Evolutionary conservation across 352 stramenopile species (phyloP), one percentile per base, ranked within the genome.

Genomic region (Pythium biforme): DNA sequence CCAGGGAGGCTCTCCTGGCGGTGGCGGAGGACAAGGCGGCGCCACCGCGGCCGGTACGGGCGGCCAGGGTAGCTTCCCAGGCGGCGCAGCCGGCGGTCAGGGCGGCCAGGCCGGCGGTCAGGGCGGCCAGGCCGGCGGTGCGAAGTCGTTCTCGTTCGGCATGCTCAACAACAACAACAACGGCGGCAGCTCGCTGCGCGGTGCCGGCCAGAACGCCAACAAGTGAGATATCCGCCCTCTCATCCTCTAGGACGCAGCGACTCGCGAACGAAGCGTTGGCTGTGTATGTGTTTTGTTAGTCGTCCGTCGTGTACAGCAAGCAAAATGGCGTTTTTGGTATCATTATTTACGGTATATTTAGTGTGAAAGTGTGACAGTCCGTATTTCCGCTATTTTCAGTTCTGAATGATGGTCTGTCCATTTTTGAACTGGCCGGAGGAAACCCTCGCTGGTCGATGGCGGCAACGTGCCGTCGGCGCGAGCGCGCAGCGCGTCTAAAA

Each of bases 141-240:
- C 27, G 29, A 53, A 56, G 33, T 57, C 56, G 56, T 64, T 50
- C 33, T 55, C 43, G 34, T 64, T 64, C 34, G 11, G 37, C 33
- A 43, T 26, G 25, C 40, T 60, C 20, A 43, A 52, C 54, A 33
- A 40, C 23, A 59, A 59, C 54, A 33, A 27, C 26, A 45, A 43
- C 41, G 41, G 40, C 14, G 39, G 39, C 41, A 61, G 39, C 23
- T 43, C 54, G 26, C 41, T 61, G 15, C 54, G 54, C 33, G 54
- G 54, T 8, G 27, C 54, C 10, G 54, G 27, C 41, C 40, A 61
- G 31, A 56, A 15, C 20, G n/a, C 40, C 40, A 46, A 43, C 6
- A 43, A 46, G 40, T 46, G n/a, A 46, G n/a, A 46, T 17, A 17
- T 25, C 19, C 14, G 34, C 14, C 15, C 34, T 19, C 29, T 17